Percentiles rank a stretch among this genome's conserved stretches.
Evolutionary conservation across 176 grass and related monocot species (phyloP).

Genomic region (Phragmites australis): DNA sequence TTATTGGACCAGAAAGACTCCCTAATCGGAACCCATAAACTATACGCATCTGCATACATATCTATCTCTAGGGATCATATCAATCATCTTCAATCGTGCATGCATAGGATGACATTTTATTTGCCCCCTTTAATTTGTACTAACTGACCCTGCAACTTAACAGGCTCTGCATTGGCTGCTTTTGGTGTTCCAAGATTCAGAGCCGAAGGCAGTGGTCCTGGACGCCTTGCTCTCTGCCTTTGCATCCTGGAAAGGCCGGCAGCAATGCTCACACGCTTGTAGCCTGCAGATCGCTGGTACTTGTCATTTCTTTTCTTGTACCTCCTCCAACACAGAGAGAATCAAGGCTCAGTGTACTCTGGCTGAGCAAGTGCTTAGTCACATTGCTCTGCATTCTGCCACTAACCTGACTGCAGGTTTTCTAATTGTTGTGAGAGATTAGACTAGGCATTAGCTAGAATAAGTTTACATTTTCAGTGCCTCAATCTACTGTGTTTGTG

Average conservation of each 20-base stretch:
- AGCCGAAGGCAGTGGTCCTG: constrained; percentile 47
- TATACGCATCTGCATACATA: constrained; percentile 7
- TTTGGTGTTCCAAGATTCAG: constrained; percentile 63
- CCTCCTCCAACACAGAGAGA: constrained; percentile 3
- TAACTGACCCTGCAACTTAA: constrained; percentile 39
- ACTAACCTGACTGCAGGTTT: constrained; percentile 16
- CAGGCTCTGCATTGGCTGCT: constrained; percentile 50
- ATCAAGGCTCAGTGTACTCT: constrained; percentile 30
- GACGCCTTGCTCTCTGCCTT: constrained; percentile 37
- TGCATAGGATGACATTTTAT: constrained; percentile 15
- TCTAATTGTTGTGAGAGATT: constrained; percentile 16
- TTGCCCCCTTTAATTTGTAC: constrained; percentile 5
- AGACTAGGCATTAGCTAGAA: constrained; percentile 2
- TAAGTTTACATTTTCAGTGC: not conserved
- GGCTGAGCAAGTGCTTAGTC: constrained; percentile 39
- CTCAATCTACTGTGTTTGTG: not conserved
- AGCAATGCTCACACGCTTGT: not conserved
- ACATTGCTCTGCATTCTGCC: constrained; percentile 6
- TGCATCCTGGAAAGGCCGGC: constrained; percentile 30
- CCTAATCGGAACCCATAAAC: constrained; percentile 18
- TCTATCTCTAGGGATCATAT: not conserved
- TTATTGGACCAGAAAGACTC: constrained; percentile 38
- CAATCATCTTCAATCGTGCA: constrained; percentile 14
- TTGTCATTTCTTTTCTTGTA: constrained; percentile 31
- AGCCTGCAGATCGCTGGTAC: not conserved